Conservation (phyloP, 495 filamentous ascomycete genomes). For the Penicillium coffeae region DNA sequence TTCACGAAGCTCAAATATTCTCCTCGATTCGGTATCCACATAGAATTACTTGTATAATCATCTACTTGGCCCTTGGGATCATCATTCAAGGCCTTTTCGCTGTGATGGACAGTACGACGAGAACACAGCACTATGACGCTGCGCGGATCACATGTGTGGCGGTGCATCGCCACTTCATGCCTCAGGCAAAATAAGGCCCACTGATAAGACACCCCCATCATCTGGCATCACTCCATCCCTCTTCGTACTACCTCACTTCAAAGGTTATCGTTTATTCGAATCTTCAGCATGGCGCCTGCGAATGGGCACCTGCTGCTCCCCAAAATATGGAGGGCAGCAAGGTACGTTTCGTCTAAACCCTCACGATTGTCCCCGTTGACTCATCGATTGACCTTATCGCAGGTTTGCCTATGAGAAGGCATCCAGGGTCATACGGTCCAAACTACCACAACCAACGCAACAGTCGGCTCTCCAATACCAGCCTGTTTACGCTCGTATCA, state of each 20-base stretch:
- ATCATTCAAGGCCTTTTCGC: too few relatives aligned
- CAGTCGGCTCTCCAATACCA: constrained; percentile 40
- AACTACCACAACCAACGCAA: constrained; percentile 52
- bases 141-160: background rate
- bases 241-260: constrained; percentile 18
- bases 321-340: constrained; percentile 63
- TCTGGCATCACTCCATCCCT: constrained; percentile 27
- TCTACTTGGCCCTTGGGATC: too few relatives aligned
- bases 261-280: constrained; percentile 2
- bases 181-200: constrained; percentile 5
- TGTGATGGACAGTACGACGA: too few relatives aligned
- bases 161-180: constrained; percentile 1
- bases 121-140: background rate
- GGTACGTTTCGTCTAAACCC: constrained; percentile 33
- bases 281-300: constrained; percentile 59
- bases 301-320: constrained; percentile 67
- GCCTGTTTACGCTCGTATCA: constrained; percentile 50
- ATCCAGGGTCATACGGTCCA: constrained; percentile 57
- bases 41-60: too few relatives aligned
- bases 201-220: constrained; percentile 17
- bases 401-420: constrained; percentile 65
- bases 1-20: too few relatives aligned
- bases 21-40: too few relatives aligned
- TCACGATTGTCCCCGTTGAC: background rate
- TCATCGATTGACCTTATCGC: constrained; percentile 19